Evolutionary conservation across 352 stramenopile species (phyloP), one percentile per base, ranked within the genome.

Genomic region (Pythium phragmitis): DNA sequence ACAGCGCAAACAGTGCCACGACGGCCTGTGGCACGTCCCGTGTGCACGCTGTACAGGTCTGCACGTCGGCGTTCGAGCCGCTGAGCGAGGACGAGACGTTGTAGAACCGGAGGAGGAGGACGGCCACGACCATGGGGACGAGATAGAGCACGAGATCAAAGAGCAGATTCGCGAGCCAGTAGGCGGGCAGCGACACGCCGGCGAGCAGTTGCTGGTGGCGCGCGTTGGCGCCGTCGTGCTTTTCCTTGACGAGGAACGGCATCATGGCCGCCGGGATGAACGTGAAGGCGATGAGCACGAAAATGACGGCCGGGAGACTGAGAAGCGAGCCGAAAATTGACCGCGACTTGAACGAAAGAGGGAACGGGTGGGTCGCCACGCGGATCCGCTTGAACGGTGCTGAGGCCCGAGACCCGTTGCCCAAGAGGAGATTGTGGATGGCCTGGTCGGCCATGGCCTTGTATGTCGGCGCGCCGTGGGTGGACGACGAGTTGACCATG

Each of bases 201-300:
- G 91, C 96, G 37, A 99, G 94, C 68, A 87, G 85, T 73, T 98
- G 94, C 73, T 98, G 89, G 82, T 99, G 97, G 65, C 98, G 98
- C 8, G 96, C 88, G 63, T 98, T 99, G 51, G 81, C 71, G 19
- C 82, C 79, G 16, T 81, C 83, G 53, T 98, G 88, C 63, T 92
- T 92, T 64, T 99, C 97, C 47, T 97, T 93, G 41, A 99, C 96
- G 21, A 99, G 76, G 75, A 98, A 99, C 17, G 93, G 92, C 65
- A 96, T 97, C 57, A 96, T 96, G 3, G 88, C 86, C 4, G 90
- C 93, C 0, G 93, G 92, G 37, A 98, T 85, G 65, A 98, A 98
- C 30, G 92, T 92, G 62, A 98, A 96, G 4, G 90, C 92, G 17
- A 98, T 86, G 19, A 98, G 73, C 52, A 98, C 80, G 46, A 98